These are phyloP conservation scores for Aspergillus floridensis DNA, from an alignment of 2,329 filamentous ascomycete species.

Conservation along the genomic window DNA sequence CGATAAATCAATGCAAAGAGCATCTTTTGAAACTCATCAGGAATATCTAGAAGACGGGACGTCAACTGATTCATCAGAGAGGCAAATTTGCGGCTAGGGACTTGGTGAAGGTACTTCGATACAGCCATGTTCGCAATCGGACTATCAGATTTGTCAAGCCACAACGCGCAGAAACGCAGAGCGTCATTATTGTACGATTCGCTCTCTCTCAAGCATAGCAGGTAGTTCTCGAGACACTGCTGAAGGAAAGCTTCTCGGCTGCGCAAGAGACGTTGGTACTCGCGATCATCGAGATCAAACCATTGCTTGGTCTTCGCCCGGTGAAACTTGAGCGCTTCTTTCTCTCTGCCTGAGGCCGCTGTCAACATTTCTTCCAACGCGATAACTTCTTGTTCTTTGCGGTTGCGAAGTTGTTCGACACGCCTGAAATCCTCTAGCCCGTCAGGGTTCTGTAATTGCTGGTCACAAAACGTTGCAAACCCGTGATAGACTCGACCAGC, in stretches of 20 bases:
- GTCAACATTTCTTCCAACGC: slow-evolving; percentile 65
- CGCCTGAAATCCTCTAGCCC: slow-evolving; percentile 79
- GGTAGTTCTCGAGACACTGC: slow-evolving; percentile 87
- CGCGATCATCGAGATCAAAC: slow-evolving; percentile 85
- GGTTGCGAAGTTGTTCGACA: slow-evolving; percentile 72
- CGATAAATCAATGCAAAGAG: slow-evolving; percentile 71
- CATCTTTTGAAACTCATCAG: slow-evolving; percentile 70
- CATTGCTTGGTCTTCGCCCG: slow-evolving; percentile 76
- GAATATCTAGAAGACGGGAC: slow-evolving; percentile 76
- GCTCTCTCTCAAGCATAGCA: slow-evolving; percentile 77
- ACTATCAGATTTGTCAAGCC: slow-evolving; percentile 83
- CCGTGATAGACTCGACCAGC: slow-evolving; percentile 90
- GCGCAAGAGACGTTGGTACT: slow-evolving; percentile 74
- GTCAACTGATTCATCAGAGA: slow-evolving; percentile 92
- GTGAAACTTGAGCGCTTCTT: slow-evolving; percentile 58
- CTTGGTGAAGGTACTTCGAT: slow-evolving; percentile 63
- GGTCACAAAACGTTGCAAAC: slow-evolving; percentile 92
- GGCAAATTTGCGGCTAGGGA: slow-evolving; percentile 90
- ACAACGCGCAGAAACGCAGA: slow-evolving; percentile 87
- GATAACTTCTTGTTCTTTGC: slow-evolving; percentile 75
- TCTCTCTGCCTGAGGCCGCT: slow-evolving; percentile 51
- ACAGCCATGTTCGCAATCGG: slow-evolving; percentile 75
- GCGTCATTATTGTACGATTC: slow-evolving; percentile 88
- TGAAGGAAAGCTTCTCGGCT: slow-evolving; percentile 80
- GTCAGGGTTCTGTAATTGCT: slow-evolving; percentile 84